phyloP scores from a whole-genome alignment of 495 filamentous ascomycete genomes.

The Xylaria telfairii region DNA sequence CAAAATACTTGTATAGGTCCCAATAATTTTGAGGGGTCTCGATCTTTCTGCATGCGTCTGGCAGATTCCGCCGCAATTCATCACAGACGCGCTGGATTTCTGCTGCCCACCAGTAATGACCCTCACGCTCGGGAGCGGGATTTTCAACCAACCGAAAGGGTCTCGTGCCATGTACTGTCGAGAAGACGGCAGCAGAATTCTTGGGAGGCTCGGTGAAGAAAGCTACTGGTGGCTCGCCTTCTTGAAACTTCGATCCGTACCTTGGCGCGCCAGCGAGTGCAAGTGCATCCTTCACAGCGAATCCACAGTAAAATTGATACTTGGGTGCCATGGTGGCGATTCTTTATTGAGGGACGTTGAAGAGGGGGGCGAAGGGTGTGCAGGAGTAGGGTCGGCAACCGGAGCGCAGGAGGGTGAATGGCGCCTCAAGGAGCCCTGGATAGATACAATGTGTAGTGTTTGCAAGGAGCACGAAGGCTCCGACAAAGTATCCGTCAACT shows the following conservation, averaged over 20 bases:
- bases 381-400: not conserved
- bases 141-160: slow-evolving; percentile 35
- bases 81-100: slow-evolving; percentile 40
- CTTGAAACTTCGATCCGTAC: not conserved
- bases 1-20: slow-evolving; percentile 59
- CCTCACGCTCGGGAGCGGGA: slow-evolving; percentile 32
- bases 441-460: not conserved
- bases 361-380: not conserved
- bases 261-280: slow-evolving; percentile 14
- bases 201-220: slow-evolving; percentile 42
- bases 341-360: not conserved
- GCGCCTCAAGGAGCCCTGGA: not conserved
- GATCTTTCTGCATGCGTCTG: slow-evolving; percentile 39
- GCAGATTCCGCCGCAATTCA: slow-evolving; percentile 40
- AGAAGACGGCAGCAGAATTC: slow-evolving; percentile 42
- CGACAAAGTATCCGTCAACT: not conserved
- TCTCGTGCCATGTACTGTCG: slow-evolving; percentile 34
- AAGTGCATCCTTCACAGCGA: slow-evolving; percentile 25
- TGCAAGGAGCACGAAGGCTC: not conserved
- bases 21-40: slow-evolving; percentile 30
- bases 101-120: slow-evolving; percentile 29
- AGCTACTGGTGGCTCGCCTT: slow-evolving; percentile 21
- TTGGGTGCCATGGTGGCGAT: slow-evolving; percentile 21
- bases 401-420: not conserved
- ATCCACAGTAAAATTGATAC: slow-evolving; percentile 14